Evolutionary conservation across 257 asterid genomes (phyloP).

Genomic region (Capsicum pubescens): DNA sequence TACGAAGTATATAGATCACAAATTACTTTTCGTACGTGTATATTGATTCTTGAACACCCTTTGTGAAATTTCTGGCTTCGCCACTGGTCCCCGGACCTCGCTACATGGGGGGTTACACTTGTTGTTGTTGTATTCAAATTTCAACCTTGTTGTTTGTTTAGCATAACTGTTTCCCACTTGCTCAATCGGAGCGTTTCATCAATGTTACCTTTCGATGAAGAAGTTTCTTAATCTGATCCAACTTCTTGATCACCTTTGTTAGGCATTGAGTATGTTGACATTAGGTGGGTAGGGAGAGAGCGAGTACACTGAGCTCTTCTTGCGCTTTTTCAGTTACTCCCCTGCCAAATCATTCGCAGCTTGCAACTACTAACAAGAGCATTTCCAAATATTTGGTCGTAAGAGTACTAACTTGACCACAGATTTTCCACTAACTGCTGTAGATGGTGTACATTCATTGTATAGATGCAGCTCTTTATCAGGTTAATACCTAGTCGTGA

Average conservation of each 20-base stretch:
- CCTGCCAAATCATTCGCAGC: neutral
- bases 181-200: neutral
- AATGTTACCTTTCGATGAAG: neutral
- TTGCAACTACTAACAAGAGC: neutral
- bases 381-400: neutral
- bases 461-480: neutral
- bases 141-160: neutral
- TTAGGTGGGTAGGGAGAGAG: too few relatives aligned
- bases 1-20: too few relatives aligned
- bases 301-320: neutral
- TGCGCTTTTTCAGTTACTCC: neutral
- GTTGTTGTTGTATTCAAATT: neutral
- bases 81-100: too few relatives aligned
- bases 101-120: neutral
- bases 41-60: too few relatives aligned
- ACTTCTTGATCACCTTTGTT: conserved; percentile 1
- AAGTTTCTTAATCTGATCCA: neutral
- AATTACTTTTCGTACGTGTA: too few relatives aligned
- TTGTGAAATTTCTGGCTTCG: too few relatives aligned
- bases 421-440: neutral
- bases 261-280: too few relatives aligned
- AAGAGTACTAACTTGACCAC: neutral
- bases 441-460: neutral
- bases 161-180: neutral
- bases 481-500: neutral